Percentiles rank a stretch among this genome's conserved stretches.
These are phyloP conservation scores for Monilinia fructigena DNA, from an alignment of 2,329 filamentous ascomycete genomes.

Conservation along the genomic window DNA sequence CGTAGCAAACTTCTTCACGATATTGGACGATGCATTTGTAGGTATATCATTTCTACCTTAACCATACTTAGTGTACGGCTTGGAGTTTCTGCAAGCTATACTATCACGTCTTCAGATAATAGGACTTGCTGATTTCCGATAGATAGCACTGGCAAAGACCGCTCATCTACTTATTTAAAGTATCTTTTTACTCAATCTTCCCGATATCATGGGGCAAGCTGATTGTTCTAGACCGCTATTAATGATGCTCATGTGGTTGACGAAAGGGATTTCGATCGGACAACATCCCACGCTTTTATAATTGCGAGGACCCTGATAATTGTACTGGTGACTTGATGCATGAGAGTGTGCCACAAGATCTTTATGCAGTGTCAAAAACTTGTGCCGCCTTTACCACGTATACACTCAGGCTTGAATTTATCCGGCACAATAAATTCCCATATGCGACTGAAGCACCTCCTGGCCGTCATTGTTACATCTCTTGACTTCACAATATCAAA, in stretches of 20 bases:
- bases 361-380: not conserved
- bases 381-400: not conserved
- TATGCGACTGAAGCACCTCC: not conserved
- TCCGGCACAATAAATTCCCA: too few relatives aligned
- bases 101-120: not conserved
- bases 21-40: not conserved
- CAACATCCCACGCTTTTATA: not conserved
- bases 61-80: not conserved
- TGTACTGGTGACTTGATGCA: not conserved
- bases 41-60: not conserved
- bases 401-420: not conserved
- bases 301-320: not conserved
- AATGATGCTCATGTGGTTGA: not conserved
- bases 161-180: not conserved
- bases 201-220: not conserved
- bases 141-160: not conserved
- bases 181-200: not conserved
- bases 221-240: not conserved
- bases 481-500: not conserved
- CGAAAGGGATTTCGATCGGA: not conserved
- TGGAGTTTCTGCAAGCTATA: not conserved
- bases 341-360: not conserved
- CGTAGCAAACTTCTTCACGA: not conserved
- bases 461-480: too few relatives aligned
- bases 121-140: not conserved